A percentile compares a stretch with the other conserved stretches of the same genome.
phyloP scores from a whole-genome alignment of 1,284 basidiomycete genomes.

The Sanghuangporus sanghuang region DNA sequence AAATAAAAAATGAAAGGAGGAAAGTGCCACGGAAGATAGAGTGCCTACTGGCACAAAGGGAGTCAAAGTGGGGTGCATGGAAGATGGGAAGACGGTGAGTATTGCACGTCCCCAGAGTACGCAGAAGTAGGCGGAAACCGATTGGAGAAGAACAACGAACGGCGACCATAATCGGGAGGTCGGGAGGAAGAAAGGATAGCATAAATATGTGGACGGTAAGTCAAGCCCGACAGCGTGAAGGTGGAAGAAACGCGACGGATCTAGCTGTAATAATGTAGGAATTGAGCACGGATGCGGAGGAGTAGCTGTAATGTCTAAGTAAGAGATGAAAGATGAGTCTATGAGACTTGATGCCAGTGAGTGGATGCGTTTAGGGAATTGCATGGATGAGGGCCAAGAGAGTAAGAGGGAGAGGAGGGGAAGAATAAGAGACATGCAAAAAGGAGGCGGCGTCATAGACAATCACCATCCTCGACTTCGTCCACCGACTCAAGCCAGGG shows the following conservation, averaged over 20 bases:
- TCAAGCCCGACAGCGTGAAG: background rate
- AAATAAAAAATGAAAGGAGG: background rate
- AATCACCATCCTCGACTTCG: conserved; percentile 37
- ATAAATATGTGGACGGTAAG: background rate
- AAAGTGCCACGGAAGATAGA: background rate
- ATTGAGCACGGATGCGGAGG: background rate
- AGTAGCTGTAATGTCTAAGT: conserved; percentile 1
- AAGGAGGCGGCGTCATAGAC: background rate
- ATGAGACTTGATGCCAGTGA: background rate
- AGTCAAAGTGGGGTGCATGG: background rate
- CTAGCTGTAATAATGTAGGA: background rate
- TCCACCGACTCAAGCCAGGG: conserved; percentile 60
- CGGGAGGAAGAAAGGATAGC: background rate
- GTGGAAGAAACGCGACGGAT: background rate
- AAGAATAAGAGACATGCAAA: background rate
- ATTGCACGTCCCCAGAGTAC: background rate
- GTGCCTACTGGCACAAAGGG: background rate
- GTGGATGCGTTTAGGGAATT: background rate
- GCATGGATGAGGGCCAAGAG: conserved; percentile 1
- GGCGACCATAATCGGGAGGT: background rate
- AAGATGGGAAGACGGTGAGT: background rate
- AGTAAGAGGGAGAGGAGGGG: background rate
- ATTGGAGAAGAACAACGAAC: background rate
- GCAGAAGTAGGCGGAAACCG: background rate
- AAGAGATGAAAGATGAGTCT: conserved; percentile 6